Conservation (phyloP, 441 rosid genomes). For the Erodium chrysanthum region DNA sequence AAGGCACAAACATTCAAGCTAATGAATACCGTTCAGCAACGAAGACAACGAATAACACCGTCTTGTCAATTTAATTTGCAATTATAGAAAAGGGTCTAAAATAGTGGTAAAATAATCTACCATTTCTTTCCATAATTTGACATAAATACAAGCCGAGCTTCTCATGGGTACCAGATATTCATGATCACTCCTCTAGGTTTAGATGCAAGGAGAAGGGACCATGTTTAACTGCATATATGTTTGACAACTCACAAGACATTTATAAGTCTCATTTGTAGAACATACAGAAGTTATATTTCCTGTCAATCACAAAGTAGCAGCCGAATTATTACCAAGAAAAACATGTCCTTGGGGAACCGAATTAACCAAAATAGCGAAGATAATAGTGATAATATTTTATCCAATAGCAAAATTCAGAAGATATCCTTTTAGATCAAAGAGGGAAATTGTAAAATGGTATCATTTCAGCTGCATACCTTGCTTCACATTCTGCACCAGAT, state of each 20-base stretch:
- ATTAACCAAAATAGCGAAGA: neutral
- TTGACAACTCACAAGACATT: neutral
- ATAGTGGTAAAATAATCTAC: neutral
- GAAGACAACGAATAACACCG: no score
- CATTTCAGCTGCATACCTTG: slow-evolving; percentile 40
- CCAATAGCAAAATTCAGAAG: neutral
- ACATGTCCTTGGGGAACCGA: neutral
- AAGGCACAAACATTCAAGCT: slow-evolving; percentile 1
- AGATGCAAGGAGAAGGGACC: neutral
- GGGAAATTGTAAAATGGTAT: neutral
- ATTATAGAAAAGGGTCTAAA: neutral
- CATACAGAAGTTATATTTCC: neutral
- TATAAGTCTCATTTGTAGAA: neutral
- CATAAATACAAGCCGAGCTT: neutral
- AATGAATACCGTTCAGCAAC: neutral
- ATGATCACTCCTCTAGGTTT: neutral
- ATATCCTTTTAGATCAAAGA: neutral
- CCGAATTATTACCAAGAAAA: neutral
- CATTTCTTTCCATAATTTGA: neutral
- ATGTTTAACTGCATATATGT: neutral
- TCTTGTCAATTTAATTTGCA: no score
- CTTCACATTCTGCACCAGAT: slow-evolving; percentile 79
- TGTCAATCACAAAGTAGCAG: neutral
- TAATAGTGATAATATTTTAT: neutral
- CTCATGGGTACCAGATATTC: neutral